Base-by-base conservation (phyloP, 2,329 filamentous ascomycete species). In the Diplodia mutila region DNA sequence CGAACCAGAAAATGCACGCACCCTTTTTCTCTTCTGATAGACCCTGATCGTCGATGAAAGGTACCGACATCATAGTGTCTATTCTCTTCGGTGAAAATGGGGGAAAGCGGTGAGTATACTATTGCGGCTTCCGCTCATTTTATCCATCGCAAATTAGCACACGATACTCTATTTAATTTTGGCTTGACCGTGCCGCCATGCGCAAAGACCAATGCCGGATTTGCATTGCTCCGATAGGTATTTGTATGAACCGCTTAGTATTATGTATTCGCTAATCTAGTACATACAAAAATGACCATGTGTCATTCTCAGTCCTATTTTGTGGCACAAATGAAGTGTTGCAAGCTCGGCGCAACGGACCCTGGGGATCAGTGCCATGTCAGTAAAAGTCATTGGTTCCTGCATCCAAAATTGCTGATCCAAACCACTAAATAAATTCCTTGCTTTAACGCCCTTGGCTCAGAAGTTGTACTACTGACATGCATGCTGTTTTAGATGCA, bases 401-500 rank as follows among this genome's bases (percentile, higher is more conserved):
- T 63, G 59, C 59, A 51, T 37, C 12, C 12, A n/a, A 12, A 9
- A 27, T 8, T 42, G 46, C 46, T 37, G 37, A 27, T 18, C 14
- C 23, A 23, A 42, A 29, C 18, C 3, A 16, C 29, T 37, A 23
- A 3, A 18, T 11, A 12, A 25, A 7, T n/a, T 46, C 23, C n/a
- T 34, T 55, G 53, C 29, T 5, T 21, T 32, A 25, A 25, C 23
- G 53, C 32, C 53, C 27, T 8, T 55, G n/a, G 29, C 53, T 27
- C 18, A 27, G 32, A 14, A 48, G 42, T 32, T 16, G 59, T 63
- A 37, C 34, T 46, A 27, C 59, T 63, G 59, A 63, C 59, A 51
- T 18, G 59, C 46, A 51, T 12, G n/a, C n/a, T 61, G 57, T 61
- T 25, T 37, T 51, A 27, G 21, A 25, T 25, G 59, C 14, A 51